Base-by-base conservation (phyloP, 331 rosid genomes). In the Spiraea crenata region DNA sequence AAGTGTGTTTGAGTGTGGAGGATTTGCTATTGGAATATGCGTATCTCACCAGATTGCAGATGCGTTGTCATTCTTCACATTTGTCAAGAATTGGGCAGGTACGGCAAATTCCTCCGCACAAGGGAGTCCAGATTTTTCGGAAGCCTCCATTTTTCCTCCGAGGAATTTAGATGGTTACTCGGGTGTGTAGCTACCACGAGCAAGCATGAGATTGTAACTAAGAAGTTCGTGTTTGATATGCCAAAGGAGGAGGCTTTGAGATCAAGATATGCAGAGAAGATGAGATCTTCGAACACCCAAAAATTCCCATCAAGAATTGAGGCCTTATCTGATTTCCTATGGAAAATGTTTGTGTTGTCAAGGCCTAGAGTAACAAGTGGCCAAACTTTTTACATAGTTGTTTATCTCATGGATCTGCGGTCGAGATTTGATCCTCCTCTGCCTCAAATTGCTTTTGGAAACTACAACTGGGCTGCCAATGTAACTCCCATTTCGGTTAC, bases 1-100 rank as follows among this genome's bases (percentile, higher is more conserved):
- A 8, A 81, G 58, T 42, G 67, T 69, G 69, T 81, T 81, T 61
- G 46, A n/a, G 2, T 76, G 82, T 47, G 81, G 82, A 17, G 77
- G 77, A 48, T 7, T 78, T 38, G 70, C 58, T 17, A 9, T 73
- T 25, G 82, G 78, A 4, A 12, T 73, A n/a, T 58, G 62, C 57
- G 8, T 52, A 3, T 78, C 82, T 19, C 77, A 73, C 31, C 54
- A 70, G 45, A 44, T 78, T 42, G 74, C 44, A 15, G 82, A 78
- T 39, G 75, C 34, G 45, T n/a, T 51, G 14, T 67, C 82, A 34
- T 60, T 9, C 37, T 66, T 51, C 57, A 72, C 69, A 3, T 75
- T 60, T 16, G 38, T 73, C 4, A 67, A 66, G 5, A 19, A 20
- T 4, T 78, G 82, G 82, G 74, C 71, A 12, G 44, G 60, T 7